Conservation (phyloP, 179 eudicot species). For the Camellia oleifera region DNA sequence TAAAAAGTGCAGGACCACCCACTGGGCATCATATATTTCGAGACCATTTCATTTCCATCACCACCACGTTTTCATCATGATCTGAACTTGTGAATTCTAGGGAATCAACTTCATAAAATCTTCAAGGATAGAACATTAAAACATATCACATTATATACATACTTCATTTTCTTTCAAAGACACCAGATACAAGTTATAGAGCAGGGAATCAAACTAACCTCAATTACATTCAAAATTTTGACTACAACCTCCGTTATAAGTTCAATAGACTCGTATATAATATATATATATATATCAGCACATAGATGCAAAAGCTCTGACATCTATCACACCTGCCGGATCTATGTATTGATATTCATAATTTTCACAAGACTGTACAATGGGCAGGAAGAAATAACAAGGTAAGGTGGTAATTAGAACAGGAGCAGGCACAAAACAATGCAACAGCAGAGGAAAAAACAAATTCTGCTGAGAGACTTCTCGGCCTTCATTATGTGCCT, state of each 20-base stretch:
- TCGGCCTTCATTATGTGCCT: conserved; percentile 54
- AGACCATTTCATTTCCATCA: too few relatives aligned
- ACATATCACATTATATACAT: too few relatives aligned
- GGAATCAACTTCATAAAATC: too few relatives aligned
- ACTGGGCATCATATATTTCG: too few relatives aligned
- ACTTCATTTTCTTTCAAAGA: neutral
- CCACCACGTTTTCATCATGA: too few relatives aligned
- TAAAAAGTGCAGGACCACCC: too few relatives aligned
- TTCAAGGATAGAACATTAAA: too few relatives aligned
- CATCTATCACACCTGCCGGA: conserved; percentile 12
- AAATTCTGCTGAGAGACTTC: conserved; percentile 60
- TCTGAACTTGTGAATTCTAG: too few relatives aligned
- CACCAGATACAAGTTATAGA: neutral
- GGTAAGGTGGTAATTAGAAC: too few relatives aligned
- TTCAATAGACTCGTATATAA: neutral
- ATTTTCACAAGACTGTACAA: conserved; percentile 7
- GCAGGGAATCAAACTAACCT: neutral
- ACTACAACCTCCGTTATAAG: neutral
- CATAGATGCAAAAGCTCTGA: conserved; percentile 11
- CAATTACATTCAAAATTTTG: conserved; percentile 1
- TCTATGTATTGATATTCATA: neutral
- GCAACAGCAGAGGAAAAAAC: conserved; percentile 72
- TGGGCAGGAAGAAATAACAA: neutral
- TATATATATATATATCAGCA: neutral
- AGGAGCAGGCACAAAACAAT: too few relatives aligned